Base-by-base conservation (phyloP, 2,329 filamentous ascomycete genomes). In the Coleophoma eucalyptorum region DNA sequence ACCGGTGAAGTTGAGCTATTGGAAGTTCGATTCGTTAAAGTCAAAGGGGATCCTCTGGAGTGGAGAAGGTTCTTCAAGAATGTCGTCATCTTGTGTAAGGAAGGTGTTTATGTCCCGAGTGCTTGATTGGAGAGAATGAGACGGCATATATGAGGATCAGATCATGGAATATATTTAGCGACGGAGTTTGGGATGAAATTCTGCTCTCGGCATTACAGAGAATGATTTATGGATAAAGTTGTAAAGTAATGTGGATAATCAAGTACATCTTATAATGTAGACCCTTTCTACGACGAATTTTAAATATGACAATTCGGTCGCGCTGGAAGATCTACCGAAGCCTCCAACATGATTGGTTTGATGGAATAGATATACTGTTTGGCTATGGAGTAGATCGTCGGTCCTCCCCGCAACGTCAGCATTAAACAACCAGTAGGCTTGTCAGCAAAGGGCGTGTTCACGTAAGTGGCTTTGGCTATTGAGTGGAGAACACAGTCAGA, bases 41-140 rank as follows among this genome's bases (percentile, higher is more conserved):
- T 89, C 49, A 97, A 96, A 72, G 94, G 94, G 5, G 94, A 99
- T 73, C 94, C 94, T 5, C 72, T 99, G 46, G 93, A 97, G 73
- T 99, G 95, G 94, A 82, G 94, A 54, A 78, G 94, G 33, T 90
- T 99, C 67, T 99, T 99, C 77, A 99, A 99, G 72, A 92, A 90
- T 69, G 81, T 97, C n/a, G 89, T 89, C 31, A 77, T 95, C 56
- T 75, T 93, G 53, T 95, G 92, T 71, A 89, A 89, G 65, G 90
- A 96, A 65, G 90, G 84, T 8, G 86, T 97, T 42, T 89, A 84
- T 66, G 78, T 77, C 58, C 81, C 80, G 43, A 73, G 38, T 43
- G n/a, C 45, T 11, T 54, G 49, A 38, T 38, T n/a, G 6, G 35
- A 46, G 21, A 7, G 34, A 40, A 18, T 15, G n/a, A 11, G 16